Evolutionary conservation across 345 rosid species (phyloP), one percentile per base, ranked within the genome.

Genomic region (Rhodamnia rubescens): DNA sequence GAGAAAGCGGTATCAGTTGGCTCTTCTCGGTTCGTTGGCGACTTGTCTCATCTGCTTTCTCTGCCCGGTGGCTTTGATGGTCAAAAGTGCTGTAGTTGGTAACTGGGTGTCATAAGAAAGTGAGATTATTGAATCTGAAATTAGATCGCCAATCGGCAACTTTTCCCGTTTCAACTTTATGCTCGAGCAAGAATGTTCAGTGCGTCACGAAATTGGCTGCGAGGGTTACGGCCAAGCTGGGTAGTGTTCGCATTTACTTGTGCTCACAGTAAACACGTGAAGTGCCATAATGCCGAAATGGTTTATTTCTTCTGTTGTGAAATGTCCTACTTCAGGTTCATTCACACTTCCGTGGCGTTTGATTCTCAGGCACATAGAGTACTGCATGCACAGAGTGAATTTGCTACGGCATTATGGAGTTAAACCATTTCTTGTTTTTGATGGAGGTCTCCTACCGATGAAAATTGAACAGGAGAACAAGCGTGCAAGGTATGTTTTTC

Each of bases 401-500:
- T 86, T 97, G 89, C 90, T 97, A 59, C 94, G 93, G 56, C 98
- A 96, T 88, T 90, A 96, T 88, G 95, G 98, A 74, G 92, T 96
- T 80, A 96, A 91, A 90, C 99, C 99, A 26, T 69, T 96, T 89
- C 95, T 97, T 59, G 95, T 96, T 83, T 97, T 97, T 13, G 99
- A 97, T 89, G 99, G 99, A 85, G 99, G 98, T 88, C 87, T 92
- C 80, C 90, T 97, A 82, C 99, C 98, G 0, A 95, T 97, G 99
- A 96, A 97, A 93, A 92, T 91, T 74, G 99, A 97, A 81, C 99
- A 97, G 89, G 99, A 97, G 93, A 97, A 95, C 88, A 96, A 96
- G 87, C 98, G 99, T 57, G 96, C 96, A 53, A 96, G 96, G 98
- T 97, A 92, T 84, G 89, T 74, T 84, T 1, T 14, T n/a, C 57